Evolutionary conservation across 2,329 filamentous ascomycete genomes (phyloP).

Genomic region (Fonsecaea pedrosoi): DNA sequence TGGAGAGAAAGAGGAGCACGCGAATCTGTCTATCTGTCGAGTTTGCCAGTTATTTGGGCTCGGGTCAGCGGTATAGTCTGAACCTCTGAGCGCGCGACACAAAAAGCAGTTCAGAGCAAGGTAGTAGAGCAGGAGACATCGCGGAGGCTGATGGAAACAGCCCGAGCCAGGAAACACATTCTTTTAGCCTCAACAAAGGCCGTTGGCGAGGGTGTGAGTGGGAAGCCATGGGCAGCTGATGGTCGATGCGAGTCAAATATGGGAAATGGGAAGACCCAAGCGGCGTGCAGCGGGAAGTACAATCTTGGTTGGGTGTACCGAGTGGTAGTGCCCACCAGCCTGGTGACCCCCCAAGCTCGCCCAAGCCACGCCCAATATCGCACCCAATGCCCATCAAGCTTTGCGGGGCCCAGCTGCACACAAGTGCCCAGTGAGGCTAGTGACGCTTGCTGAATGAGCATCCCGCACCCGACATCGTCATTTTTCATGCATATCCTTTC

Average conservation of each 20-base stretch:
- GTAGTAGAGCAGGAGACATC: slow-evolving; percentile 3
- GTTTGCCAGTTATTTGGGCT: not conserved
- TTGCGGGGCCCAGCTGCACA: not conserved
- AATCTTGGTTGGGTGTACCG: not conserved
- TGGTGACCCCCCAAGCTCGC: too few relatives aligned
- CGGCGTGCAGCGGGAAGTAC: not conserved
- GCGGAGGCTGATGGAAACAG: slow-evolving; percentile 4
- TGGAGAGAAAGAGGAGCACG: not conserved
- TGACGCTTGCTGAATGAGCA: slow-evolving; percentile 5
- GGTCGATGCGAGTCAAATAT: not conserved
- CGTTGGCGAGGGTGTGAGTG: not conserved
- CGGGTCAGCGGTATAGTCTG: not conserved
- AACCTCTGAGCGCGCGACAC: not conserved
- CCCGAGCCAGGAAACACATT: slow-evolving; percentile 1
- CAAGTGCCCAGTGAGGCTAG: not conserved
- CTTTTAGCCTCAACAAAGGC: slow-evolving; percentile 16
- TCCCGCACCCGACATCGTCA: not conserved
- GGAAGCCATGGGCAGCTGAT: slow-evolving; percentile 8
- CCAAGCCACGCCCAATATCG: not conserved
- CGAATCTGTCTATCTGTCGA: not conserved
- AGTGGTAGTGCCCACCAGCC: too few relatives aligned
- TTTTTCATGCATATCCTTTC: not conserved
- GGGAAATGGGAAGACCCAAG: not conserved
- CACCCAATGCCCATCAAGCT: not conserved
- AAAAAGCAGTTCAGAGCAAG: not conserved